A percentile compares a stretch with the other conserved stretches of the same genome.
Conservation (phyloP, 805 yeast genomes). For the Blastobotrys americana region DNA sequence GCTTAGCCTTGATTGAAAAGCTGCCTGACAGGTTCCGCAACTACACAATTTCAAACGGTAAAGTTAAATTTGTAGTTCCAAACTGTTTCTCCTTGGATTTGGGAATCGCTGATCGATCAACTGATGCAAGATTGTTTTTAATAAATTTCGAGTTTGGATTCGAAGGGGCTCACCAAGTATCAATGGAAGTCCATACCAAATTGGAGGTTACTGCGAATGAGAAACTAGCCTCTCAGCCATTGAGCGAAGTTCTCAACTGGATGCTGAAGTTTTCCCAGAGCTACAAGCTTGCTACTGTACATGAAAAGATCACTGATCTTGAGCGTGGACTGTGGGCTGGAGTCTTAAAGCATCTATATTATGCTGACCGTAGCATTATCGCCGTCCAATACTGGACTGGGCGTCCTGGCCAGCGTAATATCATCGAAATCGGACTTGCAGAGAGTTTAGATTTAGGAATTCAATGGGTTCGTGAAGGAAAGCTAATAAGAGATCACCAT, state of each 20-base stretch:
- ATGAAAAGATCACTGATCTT: constrained; percentile 48
- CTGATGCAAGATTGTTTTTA: constrained; percentile 62
- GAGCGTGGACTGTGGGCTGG: constrained; percentile 51
- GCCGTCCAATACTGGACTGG: constrained; percentile 60
- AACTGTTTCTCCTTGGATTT: constrained; percentile 68
- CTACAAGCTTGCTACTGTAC: constrained; percentile 54
- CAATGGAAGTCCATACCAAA: constrained; percentile 31
- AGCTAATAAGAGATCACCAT: constrained; percentile 27
- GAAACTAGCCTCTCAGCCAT: constrained; percentile 39
- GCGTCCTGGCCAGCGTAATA: constrained; percentile 40
- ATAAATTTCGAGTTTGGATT: constrained; percentile 69
- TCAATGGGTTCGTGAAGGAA: constrained; percentile 59
- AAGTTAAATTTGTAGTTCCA: constrained; percentile 56
- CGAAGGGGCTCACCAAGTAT: constrained; percentile 21
- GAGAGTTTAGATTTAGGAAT: constrained; percentile 42
- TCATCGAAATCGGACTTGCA: constrained; percentile 53
- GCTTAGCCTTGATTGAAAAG: constrained; percentile 54
- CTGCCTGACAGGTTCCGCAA: constrained; percentile 60
- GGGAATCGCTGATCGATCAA: constrained; percentile 60
- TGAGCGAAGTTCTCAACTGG: constrained; percentile 49
- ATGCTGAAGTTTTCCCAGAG: constrained; percentile 55
- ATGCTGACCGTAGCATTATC: constrained; percentile 47
- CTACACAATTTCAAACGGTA: constrained; percentile 66
- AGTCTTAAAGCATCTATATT: constrained; percentile 51
- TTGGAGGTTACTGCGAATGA: constrained; percentile 53